These are phyloP conservation scores for Backusella australiensis DNA, from an alignment of 192 early-diverging fungal species.

Conservation along the genomic window DNA sequence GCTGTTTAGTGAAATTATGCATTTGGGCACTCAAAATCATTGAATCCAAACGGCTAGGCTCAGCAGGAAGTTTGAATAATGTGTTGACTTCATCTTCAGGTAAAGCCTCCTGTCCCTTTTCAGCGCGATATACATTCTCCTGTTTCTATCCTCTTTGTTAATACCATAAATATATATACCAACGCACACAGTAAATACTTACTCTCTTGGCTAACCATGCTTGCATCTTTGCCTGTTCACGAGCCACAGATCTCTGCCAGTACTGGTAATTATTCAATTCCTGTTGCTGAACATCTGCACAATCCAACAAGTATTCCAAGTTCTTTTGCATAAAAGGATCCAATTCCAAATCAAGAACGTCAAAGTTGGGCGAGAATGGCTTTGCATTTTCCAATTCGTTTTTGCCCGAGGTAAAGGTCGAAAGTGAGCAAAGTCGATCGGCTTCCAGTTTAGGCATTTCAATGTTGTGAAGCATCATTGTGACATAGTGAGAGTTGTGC, in stretches of 20 bases:
- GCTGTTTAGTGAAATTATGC: conserved; percentile 89
- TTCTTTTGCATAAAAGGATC: conserved; percentile 90
- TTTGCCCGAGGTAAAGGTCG: conserved; percentile 44
- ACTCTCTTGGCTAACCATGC: conserved; percentile 57
- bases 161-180: neutral
- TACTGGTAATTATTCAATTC: conserved; percentile 90
- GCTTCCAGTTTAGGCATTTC: conserved; percentile 52
- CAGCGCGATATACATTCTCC: conserved; percentile 71
- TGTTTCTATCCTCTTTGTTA: conserved; percentile 47
- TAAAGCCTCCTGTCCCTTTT: conserved; percentile 63
- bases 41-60: conserved; percentile 89
- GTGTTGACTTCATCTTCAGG: conserved; percentile 78
- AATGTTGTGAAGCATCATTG: conserved; percentile 74
- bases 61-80: conserved; percentile 69
- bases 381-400: conserved; percentile 32
- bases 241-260: conserved; percentile 90
- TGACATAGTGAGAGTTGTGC: conserved; percentile 79
- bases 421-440: conserved; percentile 58
- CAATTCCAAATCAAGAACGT: conserved; percentile 75
- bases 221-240: conserved; percentile 80
- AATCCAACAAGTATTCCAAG: conserved; percentile 75
- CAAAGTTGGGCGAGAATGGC: conserved; percentile 59
- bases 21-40: conserved; percentile 90
- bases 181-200: conserved; percentile 19
- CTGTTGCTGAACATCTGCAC: conserved; percentile 87